Evolutionary conservation across 2,329 filamentous ascomycete genomes (phyloP).

Genomic region (Verticillium alfalfae): DNA sequence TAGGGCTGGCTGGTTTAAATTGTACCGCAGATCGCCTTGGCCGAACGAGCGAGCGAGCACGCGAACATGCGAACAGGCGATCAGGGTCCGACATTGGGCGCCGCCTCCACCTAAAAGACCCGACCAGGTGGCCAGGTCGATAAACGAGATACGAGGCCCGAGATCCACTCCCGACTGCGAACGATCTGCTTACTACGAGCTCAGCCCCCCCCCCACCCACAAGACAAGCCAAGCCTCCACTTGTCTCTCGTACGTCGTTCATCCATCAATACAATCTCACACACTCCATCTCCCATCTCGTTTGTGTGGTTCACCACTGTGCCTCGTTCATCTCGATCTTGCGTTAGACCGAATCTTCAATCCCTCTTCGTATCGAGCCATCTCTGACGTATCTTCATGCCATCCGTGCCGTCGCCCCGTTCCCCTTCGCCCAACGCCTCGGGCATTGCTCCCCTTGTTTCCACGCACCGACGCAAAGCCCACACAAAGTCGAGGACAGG

Average conservation of each 20-base stretch:
- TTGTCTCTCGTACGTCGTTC: background rate
- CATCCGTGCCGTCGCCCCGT: no score
- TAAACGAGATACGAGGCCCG: background rate
- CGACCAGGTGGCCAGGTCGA: background rate
- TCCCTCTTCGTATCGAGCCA: background rate
- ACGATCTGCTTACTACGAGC: no score
- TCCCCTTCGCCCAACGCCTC: background rate
- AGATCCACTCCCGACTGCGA: background rate
- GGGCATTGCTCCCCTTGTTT: background rate
- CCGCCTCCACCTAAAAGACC: no score
- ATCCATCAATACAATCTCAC: background rate
- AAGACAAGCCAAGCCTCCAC: no score
- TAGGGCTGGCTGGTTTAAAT: no score
- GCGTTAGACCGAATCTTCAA: background rate
- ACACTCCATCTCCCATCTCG: no score
- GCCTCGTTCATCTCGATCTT: background rate
- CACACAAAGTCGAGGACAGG: slow-evolving; percentile 10
- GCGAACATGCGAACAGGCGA: no score
- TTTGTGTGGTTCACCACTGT: background rate
- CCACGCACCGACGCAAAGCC: slow-evolving; percentile 3
- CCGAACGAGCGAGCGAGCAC: no score
- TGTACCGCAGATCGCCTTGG: no score
- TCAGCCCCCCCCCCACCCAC: no score
- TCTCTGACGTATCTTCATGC: no score
- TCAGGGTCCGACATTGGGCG: no score